Evolutionary conservation across 2,329 filamentous ascomycete species (phyloP).

Genomic region (Colletotrichum gigasporum): DNA sequence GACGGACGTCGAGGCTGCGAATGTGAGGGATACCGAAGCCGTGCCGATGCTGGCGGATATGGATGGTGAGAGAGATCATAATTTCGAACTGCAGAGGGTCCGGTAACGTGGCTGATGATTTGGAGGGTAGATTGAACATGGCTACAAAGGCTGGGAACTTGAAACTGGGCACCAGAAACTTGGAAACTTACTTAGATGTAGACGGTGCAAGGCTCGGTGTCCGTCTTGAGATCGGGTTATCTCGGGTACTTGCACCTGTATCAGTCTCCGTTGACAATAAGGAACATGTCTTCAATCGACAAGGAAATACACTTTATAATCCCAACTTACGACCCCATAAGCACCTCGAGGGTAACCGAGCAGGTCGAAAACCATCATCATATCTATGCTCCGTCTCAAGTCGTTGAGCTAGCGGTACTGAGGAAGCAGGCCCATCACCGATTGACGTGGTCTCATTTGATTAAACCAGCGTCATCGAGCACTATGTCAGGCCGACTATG

Average conservation of each 20-base stretch:
- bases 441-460: neutral
- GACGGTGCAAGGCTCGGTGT: no score
- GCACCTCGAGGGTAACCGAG: no score
- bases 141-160: neutral
- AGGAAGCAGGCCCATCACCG: neutral
- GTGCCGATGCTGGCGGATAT: constrained; percentile 50
- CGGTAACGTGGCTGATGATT: neutral
- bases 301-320: no score
- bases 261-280: no score
- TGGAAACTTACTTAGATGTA: neutral
- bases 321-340: no score
- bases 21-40: constrained; percentile 44
- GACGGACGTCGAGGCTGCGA: constrained; percentile 42
- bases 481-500: neutral
- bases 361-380: no score
- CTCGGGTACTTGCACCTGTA: no score
- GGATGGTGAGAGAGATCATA: constrained; percentile 39
- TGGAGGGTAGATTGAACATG: neutral
- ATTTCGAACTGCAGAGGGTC: constrained; percentile 23
- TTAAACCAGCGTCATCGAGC: neutral
- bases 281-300: no score
- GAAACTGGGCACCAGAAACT: neutral
- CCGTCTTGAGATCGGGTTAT: no score
- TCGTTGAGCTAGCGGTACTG: no score
- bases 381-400: no score